phyloP scores from a whole-genome alignment of 1,284 basidiomycete species.

The Rhizoctonia solani region DNA sequence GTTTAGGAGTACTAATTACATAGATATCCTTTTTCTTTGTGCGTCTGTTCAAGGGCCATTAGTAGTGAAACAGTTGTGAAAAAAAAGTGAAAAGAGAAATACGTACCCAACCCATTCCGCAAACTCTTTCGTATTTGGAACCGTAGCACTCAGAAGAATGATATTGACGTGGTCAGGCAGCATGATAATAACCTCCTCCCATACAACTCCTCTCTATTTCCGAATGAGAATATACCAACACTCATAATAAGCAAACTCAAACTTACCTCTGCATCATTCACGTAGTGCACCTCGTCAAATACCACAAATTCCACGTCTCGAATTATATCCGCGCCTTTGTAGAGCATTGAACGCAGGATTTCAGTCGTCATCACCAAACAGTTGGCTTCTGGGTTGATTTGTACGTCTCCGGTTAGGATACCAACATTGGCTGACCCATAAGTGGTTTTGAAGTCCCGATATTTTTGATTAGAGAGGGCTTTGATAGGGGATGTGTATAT shows the following conservation, averaged over 20 bases:
- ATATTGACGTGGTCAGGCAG: conserved; percentile 96
- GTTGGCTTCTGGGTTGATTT: conserved; percentile 97
- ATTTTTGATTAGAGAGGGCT: conserved; percentile 98
- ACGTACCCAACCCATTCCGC: conserved; percentile 98
- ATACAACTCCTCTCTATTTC: conserved; percentile 93
- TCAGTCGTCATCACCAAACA: conserved; percentile 99
- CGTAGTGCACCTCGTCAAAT: conserved; percentile 99
- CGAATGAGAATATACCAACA: background rate
- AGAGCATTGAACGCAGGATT: conserved; percentile 97
- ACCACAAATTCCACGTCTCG: conserved; percentile 99
- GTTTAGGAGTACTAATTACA: conserved; percentile 95
- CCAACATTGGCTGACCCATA: conserved; percentile 93
- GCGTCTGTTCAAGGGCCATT: conserved; percentile 60
- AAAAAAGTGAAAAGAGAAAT: conserved; percentile 3
- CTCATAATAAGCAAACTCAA: background rate
- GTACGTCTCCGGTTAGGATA: conserved; percentile 97
- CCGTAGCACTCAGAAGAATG: conserved; percentile 95
- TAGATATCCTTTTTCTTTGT: conserved; percentile 99
- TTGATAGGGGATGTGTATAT: conserved; percentile 99
- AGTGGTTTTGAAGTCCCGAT: conserved; percentile 97
- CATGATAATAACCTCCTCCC: conserved; percentile 99
- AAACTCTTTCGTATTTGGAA: conserved; percentile 98
- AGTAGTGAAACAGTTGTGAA: conserved; percentile 28
- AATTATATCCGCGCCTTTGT: conserved; percentile 98
- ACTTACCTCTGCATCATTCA: conserved; percentile 95